phyloP scores from a whole-genome alignment of 2,329 filamentous ascomycete species.

The Coniella lustricola region DNA sequence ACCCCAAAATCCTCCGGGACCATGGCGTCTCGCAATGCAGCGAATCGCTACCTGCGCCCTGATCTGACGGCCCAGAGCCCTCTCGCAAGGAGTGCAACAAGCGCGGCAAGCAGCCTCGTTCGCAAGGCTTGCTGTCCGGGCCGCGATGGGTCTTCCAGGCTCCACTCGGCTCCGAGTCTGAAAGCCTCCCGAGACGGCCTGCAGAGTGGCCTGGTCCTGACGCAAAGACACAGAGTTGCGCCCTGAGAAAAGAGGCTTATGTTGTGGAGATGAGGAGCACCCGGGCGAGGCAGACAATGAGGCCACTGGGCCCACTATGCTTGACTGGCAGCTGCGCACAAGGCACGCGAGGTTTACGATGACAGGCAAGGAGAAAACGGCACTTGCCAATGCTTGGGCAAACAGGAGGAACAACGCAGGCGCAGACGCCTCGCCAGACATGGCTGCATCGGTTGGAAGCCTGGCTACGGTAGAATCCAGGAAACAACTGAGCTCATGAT shows the following conservation, averaged over 20 bases:
- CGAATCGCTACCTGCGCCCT: background rate
- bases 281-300: background rate
- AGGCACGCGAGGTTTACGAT: background rate
- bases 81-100: too few species aligned
- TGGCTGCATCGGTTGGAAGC: too few species aligned
- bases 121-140: background rate
- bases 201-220: background rate
- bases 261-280: background rate
- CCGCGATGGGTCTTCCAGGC: background rate
- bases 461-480: too few species aligned
- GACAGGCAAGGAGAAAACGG: background rate
- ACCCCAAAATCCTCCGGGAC: background rate
- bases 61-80: background rate
- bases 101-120: background rate
- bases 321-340: background rate
- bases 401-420: too few species aligned
- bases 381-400: too few species aligned
- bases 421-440: too few species aligned
- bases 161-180: background rate
- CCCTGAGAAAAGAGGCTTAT: slow-evolving; percentile 16
- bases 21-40: background rate
- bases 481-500: too few species aligned
- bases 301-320: background rate
- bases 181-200: background rate
- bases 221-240: background rate